These are phyloP conservation scores for Peziza echinospora DNA, from an alignment of 495 filamentous ascomycete species.

Conservation along the genomic window DNA sequence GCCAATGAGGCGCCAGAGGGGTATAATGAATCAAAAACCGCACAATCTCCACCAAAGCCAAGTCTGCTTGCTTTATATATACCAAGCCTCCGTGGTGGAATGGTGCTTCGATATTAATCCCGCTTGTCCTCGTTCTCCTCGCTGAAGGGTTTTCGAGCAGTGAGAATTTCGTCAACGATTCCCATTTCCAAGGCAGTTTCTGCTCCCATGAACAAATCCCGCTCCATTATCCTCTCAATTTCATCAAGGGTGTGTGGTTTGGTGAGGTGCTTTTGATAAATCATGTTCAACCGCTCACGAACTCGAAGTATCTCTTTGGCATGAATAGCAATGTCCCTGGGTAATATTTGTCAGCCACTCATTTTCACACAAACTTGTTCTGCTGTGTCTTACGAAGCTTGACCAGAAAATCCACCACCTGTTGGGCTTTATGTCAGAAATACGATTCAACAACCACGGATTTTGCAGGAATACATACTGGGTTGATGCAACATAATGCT, in stretches of 20 bases:
- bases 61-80: no score
- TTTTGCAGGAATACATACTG: constrained; percentile 17
- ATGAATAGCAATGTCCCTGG: constrained; percentile 76
- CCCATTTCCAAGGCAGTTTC: constrained; percentile 73
- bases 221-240: constrained; percentile 76
- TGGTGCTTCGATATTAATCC: no score
- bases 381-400: constrained; percentile 36
- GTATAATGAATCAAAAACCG: no score
- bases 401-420: constrained; percentile 68
- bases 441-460: no score
- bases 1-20: no score
- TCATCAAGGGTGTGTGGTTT: constrained; percentile 38
- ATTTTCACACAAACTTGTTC: no score
- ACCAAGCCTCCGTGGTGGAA: no score
- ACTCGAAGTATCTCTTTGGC: constrained; percentile 88
- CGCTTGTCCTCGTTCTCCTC: constrained; percentile 1
- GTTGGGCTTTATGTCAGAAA: no score
- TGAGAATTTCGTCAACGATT: constrained; percentile 74
- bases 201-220: constrained; percentile 83
- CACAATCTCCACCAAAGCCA: no score
- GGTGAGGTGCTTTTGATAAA: constrained; percentile 71
- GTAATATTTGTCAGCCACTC: background rate
- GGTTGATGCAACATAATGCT: constrained; percentile 96
- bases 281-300: constrained; percentile 65
- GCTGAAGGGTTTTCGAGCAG: constrained; percentile 10